These are phyloP conservation scores for Fistulinella prunicolor DNA, from an alignment of 768 basidiomycete species.

Conservation along the genomic window DNA sequence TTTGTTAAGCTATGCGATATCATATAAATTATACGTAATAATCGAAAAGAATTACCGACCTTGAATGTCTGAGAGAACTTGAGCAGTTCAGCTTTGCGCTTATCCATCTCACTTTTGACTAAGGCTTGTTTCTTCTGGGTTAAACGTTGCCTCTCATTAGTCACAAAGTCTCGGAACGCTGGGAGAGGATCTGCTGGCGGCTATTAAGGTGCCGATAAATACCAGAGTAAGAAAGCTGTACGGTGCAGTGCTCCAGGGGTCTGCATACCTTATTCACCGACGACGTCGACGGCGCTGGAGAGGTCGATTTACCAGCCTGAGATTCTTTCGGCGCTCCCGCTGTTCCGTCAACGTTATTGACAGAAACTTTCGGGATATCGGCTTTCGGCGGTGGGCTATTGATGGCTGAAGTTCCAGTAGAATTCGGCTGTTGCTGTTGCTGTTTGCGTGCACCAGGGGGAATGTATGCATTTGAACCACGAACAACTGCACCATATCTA, in stretches of 20 bases:
- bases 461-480: conserved; percentile 86
- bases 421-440: conserved; percentile 23
- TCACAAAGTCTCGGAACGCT: conserved; percentile 91
- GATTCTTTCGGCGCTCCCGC: conserved; percentile 40
- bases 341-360: conserved; percentile 78
- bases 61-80: conserved; percentile 95
- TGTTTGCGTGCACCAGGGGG: conserved; percentile 85
- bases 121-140: conserved; percentile 89
- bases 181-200: conserved; percentile 73
- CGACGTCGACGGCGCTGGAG: conserved; percentile 51
- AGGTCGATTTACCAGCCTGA: conserved; percentile 58
- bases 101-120: conserved; percentile 92
- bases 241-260: too few relatives aligned
- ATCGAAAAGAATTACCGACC: conserved; percentile 42
- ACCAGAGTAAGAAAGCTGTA: conserved; percentile 2
- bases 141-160: conserved; percentile 84
- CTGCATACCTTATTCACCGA: conserved; percentile 50
- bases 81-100: conserved; percentile 87
- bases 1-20: conserved; percentile 68
- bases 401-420: conserved; percentile 30
- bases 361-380: conserved; percentile 69
- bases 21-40: neutral
- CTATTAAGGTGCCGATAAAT: conserved; percentile 32
- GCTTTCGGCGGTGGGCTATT: conserved; percentile 27
- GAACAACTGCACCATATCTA: conserved; percentile 92